Percentiles rank a stretch among this genome's conserved stretches.
Evolutionary conservation across 2,329 filamentous ascomycete genomes (phyloP).

Genomic region (Tolypocladium tropicale): DNA sequence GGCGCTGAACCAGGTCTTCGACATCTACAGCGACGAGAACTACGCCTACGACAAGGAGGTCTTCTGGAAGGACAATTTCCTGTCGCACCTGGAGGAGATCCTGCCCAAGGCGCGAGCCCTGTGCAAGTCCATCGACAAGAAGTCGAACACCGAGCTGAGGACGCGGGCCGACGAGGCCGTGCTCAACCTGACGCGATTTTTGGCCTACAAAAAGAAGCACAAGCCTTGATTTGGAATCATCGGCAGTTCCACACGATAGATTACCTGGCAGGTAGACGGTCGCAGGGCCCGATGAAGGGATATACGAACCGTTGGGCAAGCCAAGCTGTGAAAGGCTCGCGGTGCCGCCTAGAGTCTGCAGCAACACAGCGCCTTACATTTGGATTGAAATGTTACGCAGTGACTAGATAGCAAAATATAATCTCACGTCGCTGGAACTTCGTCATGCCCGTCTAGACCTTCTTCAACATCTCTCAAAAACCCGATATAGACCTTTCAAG

Average conservation of each 20-base stretch:
- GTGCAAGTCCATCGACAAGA: conserved; percentile 52
- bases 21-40: conserved; percentile 54
- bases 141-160: conserved; percentile 44
- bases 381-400: neutral
- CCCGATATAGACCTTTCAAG: conserved; percentile 82
- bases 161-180: conserved; percentile 49
- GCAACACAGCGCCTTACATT: neutral
- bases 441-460: neutral
- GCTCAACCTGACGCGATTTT: conserved; percentile 50
- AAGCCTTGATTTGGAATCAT: conserved; percentile 15
- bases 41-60: conserved; percentile 48
- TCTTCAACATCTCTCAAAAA: conserved; percentile 82
- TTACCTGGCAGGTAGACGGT: neutral
- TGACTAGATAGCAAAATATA: neutral
- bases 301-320: neutral
- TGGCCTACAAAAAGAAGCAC: conserved; percentile 55
- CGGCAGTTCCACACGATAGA: neutral
- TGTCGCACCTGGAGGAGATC: conserved; percentile 45
- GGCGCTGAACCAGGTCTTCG: conserved; percentile 56
- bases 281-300: neutral
- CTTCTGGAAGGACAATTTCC: conserved; percentile 53
- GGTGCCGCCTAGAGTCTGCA: neutral
- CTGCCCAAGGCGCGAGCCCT: conserved; percentile 44
- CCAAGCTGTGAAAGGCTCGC: neutral
- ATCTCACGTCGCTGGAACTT: neutral